Base-by-base conservation (phyloP, 129 eudicot species). In the carrot (Daucus carota) region DNA sequence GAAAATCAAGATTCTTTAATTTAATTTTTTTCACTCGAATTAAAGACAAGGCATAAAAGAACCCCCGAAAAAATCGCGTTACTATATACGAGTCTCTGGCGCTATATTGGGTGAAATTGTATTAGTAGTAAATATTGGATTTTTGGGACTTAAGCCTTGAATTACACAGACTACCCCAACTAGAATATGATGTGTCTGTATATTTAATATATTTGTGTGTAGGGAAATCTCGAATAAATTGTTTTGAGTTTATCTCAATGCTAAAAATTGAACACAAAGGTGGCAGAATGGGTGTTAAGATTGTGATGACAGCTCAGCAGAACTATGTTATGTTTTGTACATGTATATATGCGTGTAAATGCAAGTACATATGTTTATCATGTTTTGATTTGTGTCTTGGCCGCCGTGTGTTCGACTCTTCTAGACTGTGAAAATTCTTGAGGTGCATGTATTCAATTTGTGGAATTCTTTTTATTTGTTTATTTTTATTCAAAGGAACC, bases 191-290 rank as follows among this genome's bases (percentile, higher is more conserved):
- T 54, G 69, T 62, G 69, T 14, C 1, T 29, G 69, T 28, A 15
- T 28, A 28, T 10, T 26, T 22, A 11, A 9, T 5, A 15, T 0
- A 31, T 63, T 20, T 24, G 33, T 26, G 14, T 59, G n/a, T n/a
- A n/a, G n/a, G n/a, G n/a, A n/a, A n/a, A n/a, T n/a, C n/a, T n/a
- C n/a, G n/a, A n/a, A n/a, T n/a, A 20, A n/a, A 26, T 60, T 17
- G 11, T 11, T 8, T 34, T 8, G 24, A 31, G 24, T 32, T 18
- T 66, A 31, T 65, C 40, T 32, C 12, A 14, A 15, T 62, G 2
- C 71, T 33, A 66, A 66, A n/a, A 34, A 34, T 67, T 34, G 42
- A 67, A 67, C 42, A 67, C 72, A 67, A 67, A 67, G 72, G 72
- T 67, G 72, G 72, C 72, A 32, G 72, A 67, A 18, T 33, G 16